Base-by-base conservation (phyloP, 2,329 filamentous ascomycete species). In the Aspergillus floridensis region DNA sequence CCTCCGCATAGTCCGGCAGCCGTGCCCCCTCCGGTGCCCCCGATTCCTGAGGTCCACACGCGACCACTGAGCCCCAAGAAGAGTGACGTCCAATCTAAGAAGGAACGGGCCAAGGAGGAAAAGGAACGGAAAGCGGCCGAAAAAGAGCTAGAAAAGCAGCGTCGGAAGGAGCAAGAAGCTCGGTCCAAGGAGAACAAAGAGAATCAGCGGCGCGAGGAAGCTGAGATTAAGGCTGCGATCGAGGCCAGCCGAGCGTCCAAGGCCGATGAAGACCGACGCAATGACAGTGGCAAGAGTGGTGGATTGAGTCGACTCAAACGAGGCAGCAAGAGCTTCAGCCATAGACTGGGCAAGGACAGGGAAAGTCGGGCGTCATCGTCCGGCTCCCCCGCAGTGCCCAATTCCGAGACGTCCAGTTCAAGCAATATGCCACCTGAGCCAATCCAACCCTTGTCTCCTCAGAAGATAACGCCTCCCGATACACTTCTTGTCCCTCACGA, bases 241-340 rank as follows among this genome's bases (percentile, higher is more conserved):
- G 86, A 89, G 60, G 84, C 84, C 26, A 91, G 88, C 76, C 90
- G 85, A 71, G 80, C 81, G 60, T 81, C 83, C 8, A 85, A 87
- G 10, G 81, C 79, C 1, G 84, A 88, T 38, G 84, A 81, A 68
- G 69, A 81, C 72, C 61, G 72, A 68, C 54, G 72, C 58, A 64
- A 72, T 44, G 71, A 74, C 19, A 69, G 68, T 41, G 69, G 66
- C 22, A 74, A 70, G 49, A 66, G 72, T 53, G 75, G 79, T 7
- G 75, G 80, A 31, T 77, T 95, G 47, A 86, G 85, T 68, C 82
- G 90, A 49, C 87, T 90, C 64, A 85, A 87, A 66, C 83, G 88
- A 57, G 86, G 86, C 10, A 91, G 88, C 73, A 93, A 91, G 78
- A 92, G 90, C 63, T 84, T 96, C 79, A 85, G 90, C 52, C 86